These are phyloP conservation scores for Amanita polypyramis DNA, from an alignment of 768 basidiomycete genomes.

Conservation along the genomic window DNA sequence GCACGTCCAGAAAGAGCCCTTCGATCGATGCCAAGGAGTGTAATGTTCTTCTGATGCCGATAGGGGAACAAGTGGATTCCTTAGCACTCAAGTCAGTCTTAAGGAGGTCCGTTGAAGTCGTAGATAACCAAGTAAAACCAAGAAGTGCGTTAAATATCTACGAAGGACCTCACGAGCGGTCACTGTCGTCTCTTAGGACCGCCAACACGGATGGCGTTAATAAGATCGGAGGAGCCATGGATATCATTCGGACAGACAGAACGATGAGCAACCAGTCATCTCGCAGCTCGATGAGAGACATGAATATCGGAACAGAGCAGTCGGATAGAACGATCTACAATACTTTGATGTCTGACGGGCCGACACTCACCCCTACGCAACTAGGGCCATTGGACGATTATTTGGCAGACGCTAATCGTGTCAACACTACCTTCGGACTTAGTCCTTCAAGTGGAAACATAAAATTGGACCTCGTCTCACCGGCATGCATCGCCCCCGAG, in stretches of 20 bases:
- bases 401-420: not conserved
- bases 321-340: not conserved
- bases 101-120: constrained; percentile 1
- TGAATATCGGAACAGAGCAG: constrained; percentile 19
- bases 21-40: constrained; percentile 48
- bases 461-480: not conserved
- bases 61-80: constrained; percentile 1
- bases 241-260: constrained; percentile 50
- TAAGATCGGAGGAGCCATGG: constrained; percentile 52
- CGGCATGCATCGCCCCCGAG: constrained; percentile 2
- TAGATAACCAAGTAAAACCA: not conserved
- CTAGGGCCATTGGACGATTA: not conserved
- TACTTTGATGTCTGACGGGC: not conserved
- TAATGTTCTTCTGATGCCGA: not conserved
- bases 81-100: not conserved
- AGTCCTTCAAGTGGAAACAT: not conserved
- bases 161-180: constrained; percentile 17
- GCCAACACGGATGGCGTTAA: constrained; percentile 64
- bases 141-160: not conserved
- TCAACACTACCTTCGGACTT: not conserved
- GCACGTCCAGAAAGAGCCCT: constrained; percentile 21
- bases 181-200: constrained; percentile 49
- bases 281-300: constrained; percentile 19
- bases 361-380: not conserved
- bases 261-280: constrained; percentile 21